Evolutionary conservation across 768 basidiomycete species (phyloP).

Genomic region (Leccinum imitatum): DNA sequence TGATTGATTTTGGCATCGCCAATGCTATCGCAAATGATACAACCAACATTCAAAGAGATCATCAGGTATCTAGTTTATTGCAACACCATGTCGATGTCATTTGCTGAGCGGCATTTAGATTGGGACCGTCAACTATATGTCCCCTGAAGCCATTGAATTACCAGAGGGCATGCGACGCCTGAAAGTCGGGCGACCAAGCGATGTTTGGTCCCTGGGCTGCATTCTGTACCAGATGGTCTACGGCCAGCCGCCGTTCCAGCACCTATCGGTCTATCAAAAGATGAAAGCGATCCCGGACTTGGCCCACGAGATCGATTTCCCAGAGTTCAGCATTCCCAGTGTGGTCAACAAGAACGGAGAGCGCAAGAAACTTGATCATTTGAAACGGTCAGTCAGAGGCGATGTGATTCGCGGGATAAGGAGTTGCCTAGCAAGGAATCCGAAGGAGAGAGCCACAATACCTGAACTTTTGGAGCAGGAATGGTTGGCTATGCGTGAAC

Average conservation of each 20-base stretch:
- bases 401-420: conserved; percentile 83
- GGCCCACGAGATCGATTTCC: conserved; percentile 76
- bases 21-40: conserved; percentile 99
- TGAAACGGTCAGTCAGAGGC: conserved; percentile 66
- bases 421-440: conserved; percentile 73
- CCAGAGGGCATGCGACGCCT: conserved; percentile 84
- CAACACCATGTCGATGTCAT: background rate
- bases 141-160: conserved; percentile 92
- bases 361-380: conserved; percentile 58
- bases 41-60: conserved; percentile 95
- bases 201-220: conserved; percentile 97
- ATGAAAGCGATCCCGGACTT: conserved; percentile 92
- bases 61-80: conserved; percentile 58
- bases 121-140: conserved; percentile 99
- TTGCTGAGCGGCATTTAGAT: conserved; percentile 49
- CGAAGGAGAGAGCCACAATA: conserved; percentile 85
- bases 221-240: conserved; percentile 99
- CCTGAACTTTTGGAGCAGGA: conserved; percentile 80
- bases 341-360: conserved; percentile 34
- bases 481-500: conserved; percentile 64
- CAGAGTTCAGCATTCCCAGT: conserved; percentile 58
- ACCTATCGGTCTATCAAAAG: conserved; percentile 80
- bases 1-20: conserved; percentile 99
- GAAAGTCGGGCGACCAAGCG: conserved; percentile 93
- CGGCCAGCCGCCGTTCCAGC: conserved; percentile 88